Evolutionary conservation across 2,329 filamentous ascomycete genomes (phyloP).

Genomic region (Bipolaris victoriae): DNA sequence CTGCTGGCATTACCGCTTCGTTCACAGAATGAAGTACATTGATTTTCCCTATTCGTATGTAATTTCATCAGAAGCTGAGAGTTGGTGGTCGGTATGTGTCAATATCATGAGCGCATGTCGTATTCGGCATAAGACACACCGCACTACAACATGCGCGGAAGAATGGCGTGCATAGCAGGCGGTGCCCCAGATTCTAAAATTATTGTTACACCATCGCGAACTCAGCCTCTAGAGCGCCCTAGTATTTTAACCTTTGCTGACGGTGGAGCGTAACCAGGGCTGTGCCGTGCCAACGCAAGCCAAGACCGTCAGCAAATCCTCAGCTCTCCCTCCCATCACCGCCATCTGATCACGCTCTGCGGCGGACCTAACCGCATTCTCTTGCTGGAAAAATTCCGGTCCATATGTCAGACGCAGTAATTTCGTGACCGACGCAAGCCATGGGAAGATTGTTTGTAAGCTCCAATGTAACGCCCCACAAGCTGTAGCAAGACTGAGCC

Average conservation of each 20-base stretch:
- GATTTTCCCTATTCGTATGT: neutral
- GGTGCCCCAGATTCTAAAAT: neutral
- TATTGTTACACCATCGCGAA: neutral
- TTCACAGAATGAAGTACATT: too few relatives aligned
- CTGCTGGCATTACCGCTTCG: neutral
- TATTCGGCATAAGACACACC: neutral
- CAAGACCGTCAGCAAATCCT: constrained; percentile 2
- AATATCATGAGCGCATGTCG: neutral
- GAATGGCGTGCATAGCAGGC: neutral
- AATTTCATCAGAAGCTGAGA: neutral
- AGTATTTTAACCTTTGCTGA: neutral
- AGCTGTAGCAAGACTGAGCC: constrained; percentile 1
- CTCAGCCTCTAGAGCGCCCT: neutral
- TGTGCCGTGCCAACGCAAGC: neutral
- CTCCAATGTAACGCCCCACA: constrained; percentile 1
- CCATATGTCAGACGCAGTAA: neutral
- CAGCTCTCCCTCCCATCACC: neutral
- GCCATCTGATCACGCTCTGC: neutral
- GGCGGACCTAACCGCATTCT: neutral
- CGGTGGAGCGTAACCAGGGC: neutral
- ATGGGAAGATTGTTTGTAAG: neutral
- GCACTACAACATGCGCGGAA: neutral
- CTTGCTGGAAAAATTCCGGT: too few relatives aligned
- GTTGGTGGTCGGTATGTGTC: neutral
- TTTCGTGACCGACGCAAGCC: neutral